Evolutionary conservation across 495 filamentous ascomycete species (phyloP).

Genomic region (Pseudevernia furfuracea): DNA sequence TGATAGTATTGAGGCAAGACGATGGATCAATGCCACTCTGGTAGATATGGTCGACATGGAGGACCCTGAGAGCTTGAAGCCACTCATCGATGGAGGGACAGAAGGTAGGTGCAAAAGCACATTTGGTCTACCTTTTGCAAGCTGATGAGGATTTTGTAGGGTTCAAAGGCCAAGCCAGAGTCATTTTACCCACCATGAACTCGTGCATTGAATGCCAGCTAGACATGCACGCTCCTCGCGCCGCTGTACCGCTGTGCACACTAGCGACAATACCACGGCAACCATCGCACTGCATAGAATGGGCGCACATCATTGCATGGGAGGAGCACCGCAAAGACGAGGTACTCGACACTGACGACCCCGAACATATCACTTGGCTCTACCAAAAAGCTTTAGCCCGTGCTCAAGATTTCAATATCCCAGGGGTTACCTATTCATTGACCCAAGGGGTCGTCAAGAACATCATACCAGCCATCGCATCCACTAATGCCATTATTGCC

Average conservation of each 20-base stretch:
- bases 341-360: constrained; percentile 86
- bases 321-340: constrained; percentile 49
- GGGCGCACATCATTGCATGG: constrained; percentile 90
- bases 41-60: constrained; percentile 80
- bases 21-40: constrained; percentile 96
- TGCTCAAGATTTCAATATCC: constrained; percentile 81
- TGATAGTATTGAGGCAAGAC: constrained; percentile 91
- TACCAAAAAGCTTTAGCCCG: constrained; percentile 77
- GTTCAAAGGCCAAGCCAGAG: constrained; percentile 94
- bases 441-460: constrained; percentile 99
- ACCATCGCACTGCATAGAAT: constrained; percentile 97
- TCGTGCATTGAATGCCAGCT: constrained; percentile 98
- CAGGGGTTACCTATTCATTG: constrained; percentile 89
- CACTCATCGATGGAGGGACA: constrained; percentile 92
- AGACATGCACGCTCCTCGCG: constrained; percentile 91
- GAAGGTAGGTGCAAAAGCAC: constrained; percentile 52
- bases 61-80: constrained; percentile 74
- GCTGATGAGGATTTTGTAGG: constrained; percentile 39
- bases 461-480: constrained; percentile 97
- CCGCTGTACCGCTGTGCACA: constrained; percentile 92
- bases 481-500: constrained; percentile 94
- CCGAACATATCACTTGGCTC: constrained; percentile 95
- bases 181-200: constrained; percentile 84
- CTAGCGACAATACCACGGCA: constrained; percentile 95
- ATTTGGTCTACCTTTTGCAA: neutral